Evolutionary conservation across 1,139 yeast species (phyloP).

Genomic region (Insectozyma bohioensis): DNA sequence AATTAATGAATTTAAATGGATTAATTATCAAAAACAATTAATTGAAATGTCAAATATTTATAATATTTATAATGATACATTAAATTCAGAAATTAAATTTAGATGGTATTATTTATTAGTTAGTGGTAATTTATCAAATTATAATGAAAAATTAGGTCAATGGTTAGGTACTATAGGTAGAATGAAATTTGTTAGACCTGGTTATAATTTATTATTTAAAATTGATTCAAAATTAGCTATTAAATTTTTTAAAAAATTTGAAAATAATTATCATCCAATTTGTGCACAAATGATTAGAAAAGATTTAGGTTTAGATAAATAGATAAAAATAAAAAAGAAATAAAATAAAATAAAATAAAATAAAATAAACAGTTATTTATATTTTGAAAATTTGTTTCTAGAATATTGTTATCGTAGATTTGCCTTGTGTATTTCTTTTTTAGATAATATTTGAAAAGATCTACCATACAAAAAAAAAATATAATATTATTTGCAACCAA

Average conservation of each 20-base stretch:
- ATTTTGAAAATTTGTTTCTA: too few relatives aligned
- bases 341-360: too few relatives aligned
- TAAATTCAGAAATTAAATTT: slow-evolving; percentile 79
- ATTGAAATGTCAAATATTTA: slow-evolving; percentile 46
- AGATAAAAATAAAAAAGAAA: too few relatives aligned
- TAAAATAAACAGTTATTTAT: too few relatives aligned
- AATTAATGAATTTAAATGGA: slow-evolving; percentile 34
- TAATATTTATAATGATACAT: slow-evolving; percentile 44
- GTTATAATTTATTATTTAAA: slow-evolving; percentile 60
- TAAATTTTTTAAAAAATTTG: slow-evolving; percentile 58
- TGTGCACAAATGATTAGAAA: slow-evolving; percentile 77
- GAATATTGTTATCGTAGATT: too few relatives aligned
- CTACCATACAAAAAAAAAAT: too few relatives aligned
- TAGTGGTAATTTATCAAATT: slow-evolving; percentile 41
- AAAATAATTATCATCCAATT: slow-evolving; percentile 76
- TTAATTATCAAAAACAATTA: slow-evolving; percentile 37
- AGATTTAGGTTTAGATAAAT: slow-evolving; percentile 53
- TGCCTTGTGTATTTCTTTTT: too few relatives aligned
- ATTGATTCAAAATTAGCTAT: slow-evolving; percentile 70
- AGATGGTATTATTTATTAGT: slow-evolving; percentile 72
- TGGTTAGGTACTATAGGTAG: slow-evolving; percentile 94
- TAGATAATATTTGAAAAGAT: too few relatives aligned
- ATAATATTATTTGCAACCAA: too few relatives aligned
- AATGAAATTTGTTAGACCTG: slow-evolving; percentile 93
- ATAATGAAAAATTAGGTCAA: slow-evolving; percentile 46